Base-by-base conservation (phyloP, 768 basidiomycete species). In the Leucosporidium yakuticum region DNA sequence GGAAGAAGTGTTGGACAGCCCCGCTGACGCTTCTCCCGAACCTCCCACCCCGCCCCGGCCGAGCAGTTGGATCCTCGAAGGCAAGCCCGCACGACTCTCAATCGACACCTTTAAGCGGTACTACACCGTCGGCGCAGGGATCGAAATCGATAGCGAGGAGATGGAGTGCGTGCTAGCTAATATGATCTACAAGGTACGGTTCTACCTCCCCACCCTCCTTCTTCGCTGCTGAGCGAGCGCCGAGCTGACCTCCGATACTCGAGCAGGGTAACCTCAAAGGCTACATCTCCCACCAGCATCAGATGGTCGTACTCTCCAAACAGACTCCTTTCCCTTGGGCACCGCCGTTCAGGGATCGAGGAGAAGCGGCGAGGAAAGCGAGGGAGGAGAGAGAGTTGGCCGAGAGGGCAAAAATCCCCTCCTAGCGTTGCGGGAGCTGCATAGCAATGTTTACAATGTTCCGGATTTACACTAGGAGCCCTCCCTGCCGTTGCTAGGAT, bases 211-310 rank as follows among this genome's bases (percentile, higher is more conserved):
- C 39, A 44, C 39, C 39, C 39, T n/a, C 21, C 1, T 56, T 27
- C 23, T 50, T 20, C 2, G 3, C 15, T 32, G 17, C 29, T 8
- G 54, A 29, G n/a, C 19, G 9, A 3, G 6, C 32, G 20, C 7
- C 21, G 20, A 36, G 11, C 49, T 62, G 34, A 29, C 5, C 39
- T 7, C 39, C 39, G 39, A 44, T 44, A 8, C 14, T 8, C 27
- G 6, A 7, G 17, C 66, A 82, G 80, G 90, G 89, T 25, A 90
- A 87, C 78, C 87, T 98, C 79, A 84, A 89, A 60, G 96, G 96
- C 14, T 99, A 98, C 79, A 93, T 99, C 74, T 92, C 91, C 60
- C 96, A 99, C 75, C 90, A 90, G 76, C 90, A 89, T 79, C 89
- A 90, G 80, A 91, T 88, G 85, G 91, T 97, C 7, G 96, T 99